Base-by-base conservation (phyloP, 148 eudicot genomes). In the Chenopodium formosanum region DNA sequence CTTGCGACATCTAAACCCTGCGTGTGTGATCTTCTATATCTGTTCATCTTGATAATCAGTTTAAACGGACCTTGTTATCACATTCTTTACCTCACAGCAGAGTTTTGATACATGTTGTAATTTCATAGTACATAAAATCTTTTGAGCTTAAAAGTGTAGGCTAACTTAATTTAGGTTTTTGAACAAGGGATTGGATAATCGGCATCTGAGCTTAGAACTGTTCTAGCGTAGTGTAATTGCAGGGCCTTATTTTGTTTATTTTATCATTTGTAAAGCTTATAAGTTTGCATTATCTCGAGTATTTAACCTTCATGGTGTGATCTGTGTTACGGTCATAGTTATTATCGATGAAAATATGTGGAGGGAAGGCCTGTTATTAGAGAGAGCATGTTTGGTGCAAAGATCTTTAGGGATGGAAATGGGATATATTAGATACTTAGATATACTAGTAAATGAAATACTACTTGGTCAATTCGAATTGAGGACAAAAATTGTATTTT, bases 81-180 rank as follows among this genome's bases (percentile, higher is more conserved):
- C 77, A 63, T 65, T 31, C 14, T 7, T 10, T 37, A 72, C 63
- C 63, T 74, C 48, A 20, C 25, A 62, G 47, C 47, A 74, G 50
- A 1, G 47, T 32, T 40, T 40, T 66, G 19, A 22, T 75, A 75
- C 37, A 53, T 16, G 74, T 75, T 76, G 76, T 76, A 82, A 76
- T 74, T 37, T 48, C 8, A 16, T 58, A 50, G 23, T 81, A 40
- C 65, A 29, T 27, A 20, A 27, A 25, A 23, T 25, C 16, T 40
- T 63, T 29, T 64, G 73, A 78, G 34, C 60, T 73, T 73, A 4
- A 13, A 46, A 23, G 14, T 73, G 6, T 73, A 5, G 53, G 37
- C 17, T 29, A 68, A 13, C 17, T 13, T 68, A 1, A 6, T 19
- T 16, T 11, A 32, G 22, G 3, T 17, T 70, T 16, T 56, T 12